A percentile compares a stretch with the other conserved stretches of the same genome.
Conservation (phyloP, 2,329 filamentous ascomycete species). For the Aspergillus ochraceoroseus region DNA sequence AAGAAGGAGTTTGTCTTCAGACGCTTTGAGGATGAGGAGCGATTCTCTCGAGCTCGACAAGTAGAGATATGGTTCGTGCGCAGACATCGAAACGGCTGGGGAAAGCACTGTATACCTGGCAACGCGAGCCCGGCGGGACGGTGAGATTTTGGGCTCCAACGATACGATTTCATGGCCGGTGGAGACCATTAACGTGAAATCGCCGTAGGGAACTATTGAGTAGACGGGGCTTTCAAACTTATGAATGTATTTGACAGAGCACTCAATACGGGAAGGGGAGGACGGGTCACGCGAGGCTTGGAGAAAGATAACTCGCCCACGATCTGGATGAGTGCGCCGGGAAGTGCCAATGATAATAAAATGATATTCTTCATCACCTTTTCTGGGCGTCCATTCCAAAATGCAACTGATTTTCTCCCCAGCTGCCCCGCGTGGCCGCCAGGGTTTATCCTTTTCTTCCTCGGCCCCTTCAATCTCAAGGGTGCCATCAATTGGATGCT, state of each 20-base stretch:
- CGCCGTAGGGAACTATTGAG: slow-evolving; percentile 52
- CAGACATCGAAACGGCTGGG: slow-evolving; percentile 48
- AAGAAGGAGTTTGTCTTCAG: slow-evolving; percentile 32
- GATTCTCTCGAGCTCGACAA: slow-evolving; percentile 54
- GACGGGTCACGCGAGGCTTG: slow-evolving; percentile 29
- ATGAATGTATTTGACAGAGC: slow-evolving; percentile 36
- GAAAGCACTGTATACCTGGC: slow-evolving; percentile 45
- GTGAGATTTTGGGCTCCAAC: slow-evolving; percentile 41
- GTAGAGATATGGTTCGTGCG: slow-evolving; percentile 47
- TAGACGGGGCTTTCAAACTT: slow-evolving; percentile 43
- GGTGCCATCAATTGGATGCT: slow-evolving; percentile 20
- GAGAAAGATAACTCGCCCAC: slow-evolving; percentile 39
- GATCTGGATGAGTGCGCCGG: slow-evolving; percentile 26
- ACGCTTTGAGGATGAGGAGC: slow-evolving; percentile 46
- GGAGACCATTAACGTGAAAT: slow-evolving; percentile 44
- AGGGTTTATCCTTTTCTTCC: slow-evolving; percentile 15
- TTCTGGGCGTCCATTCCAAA: slow-evolving; percentile 39
- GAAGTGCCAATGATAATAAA: slow-evolving; percentile 41
- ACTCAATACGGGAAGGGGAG: slow-evolving; percentile 29
- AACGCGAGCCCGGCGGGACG: slow-evolving; percentile 40
- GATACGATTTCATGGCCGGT: slow-evolving; percentile 44
- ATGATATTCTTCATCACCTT: slow-evolving; percentile 37
- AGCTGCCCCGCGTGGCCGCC: slow-evolving; percentile 31
- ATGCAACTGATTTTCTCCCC: slow-evolving; percentile 43
- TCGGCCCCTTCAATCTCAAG: slow-evolving; percentile 7